Evolutionary conservation across 371 early-diverging fungal species (phyloP).

Genomic region (Mortierella sp.): DNA sequence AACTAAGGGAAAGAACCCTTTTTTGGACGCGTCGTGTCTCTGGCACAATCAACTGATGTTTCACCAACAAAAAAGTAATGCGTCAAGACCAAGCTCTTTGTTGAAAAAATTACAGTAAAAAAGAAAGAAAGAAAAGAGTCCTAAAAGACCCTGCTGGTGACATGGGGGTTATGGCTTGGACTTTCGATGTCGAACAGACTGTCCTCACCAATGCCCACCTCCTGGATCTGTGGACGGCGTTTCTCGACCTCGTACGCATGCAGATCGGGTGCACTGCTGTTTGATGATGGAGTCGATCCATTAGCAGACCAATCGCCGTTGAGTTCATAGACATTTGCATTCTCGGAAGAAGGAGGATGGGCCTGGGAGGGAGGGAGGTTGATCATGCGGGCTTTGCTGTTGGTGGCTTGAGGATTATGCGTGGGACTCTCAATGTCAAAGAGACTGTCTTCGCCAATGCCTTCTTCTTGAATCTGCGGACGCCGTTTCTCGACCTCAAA

Average conservation of each 20-base stretch:
- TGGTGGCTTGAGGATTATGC: background rate
- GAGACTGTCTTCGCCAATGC: background rate
- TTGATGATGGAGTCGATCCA: background rate
- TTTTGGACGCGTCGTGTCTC: no score
- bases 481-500: background rate
- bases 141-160: conserved; percentile 1
- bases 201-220: background rate
- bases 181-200: background rate
- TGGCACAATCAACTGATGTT: no score
- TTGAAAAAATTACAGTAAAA: background rate
- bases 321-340: background rate
- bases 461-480: conserved; percentile 5
- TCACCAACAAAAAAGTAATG: no score
- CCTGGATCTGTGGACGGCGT: background rate
- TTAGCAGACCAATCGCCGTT: background rate
- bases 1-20: no score
- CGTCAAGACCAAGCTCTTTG: no score
- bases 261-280: background rate
- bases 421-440: background rate
- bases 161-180: background rate
- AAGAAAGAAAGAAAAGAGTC: background rate
- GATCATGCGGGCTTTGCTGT: background rate
- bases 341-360: no score
- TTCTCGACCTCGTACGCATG: background rate
- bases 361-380: background rate